Evolutionary conservation across 2,329 filamentous ascomycete species (phyloP), one percentile per base, ranked within the genome.

Genomic region (Beauveria caledonica): DNA sequence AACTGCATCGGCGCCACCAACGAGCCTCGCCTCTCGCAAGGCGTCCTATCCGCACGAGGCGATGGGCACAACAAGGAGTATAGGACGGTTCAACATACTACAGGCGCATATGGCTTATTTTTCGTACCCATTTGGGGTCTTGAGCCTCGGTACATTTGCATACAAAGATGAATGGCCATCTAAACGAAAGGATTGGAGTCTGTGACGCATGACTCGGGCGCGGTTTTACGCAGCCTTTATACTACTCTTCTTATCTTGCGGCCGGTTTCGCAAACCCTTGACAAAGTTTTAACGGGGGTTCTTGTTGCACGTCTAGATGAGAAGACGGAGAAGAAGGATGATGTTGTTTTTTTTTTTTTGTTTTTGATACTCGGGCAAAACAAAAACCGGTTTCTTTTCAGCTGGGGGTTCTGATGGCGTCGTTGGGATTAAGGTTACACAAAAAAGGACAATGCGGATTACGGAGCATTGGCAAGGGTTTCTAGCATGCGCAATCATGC

Each of bases 361-460:
- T 19, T n/a, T 36, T 42, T 6, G 21, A 58, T 15, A 58, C 29
- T 42, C 13, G 55, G 29, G 21, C 23, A 21, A 17, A 10, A 46
- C 23, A 36, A 45, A 29, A 54, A 19, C 2, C 5, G 48, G 25
- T 19, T 11, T 48, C 46, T 17, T 4, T 39, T 42, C n/a, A 49
- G 39, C n/a, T 25, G 19, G 45, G 45, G 21, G 27, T 40, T 48
- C 54, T 29, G 46, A 19, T 27, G 21, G 27, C 13, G 39, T 56
- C 40, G 39, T 29, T 36, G 1, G 40, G 45, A 23, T 60, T 48
- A 53, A 49, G 57, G 48, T 36, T 60, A 60, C 40, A 60, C 58
- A 60, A 53, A 59, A 51, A 49, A 21, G 13, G 10, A 19, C 48
- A 42, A 49, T 58, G 55, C 55, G 19, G 19, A 27, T n/a, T 25